Base-by-base conservation (phyloP, 352 stramenopile genomes). In the Phytophthora cryptogea region DNA sequence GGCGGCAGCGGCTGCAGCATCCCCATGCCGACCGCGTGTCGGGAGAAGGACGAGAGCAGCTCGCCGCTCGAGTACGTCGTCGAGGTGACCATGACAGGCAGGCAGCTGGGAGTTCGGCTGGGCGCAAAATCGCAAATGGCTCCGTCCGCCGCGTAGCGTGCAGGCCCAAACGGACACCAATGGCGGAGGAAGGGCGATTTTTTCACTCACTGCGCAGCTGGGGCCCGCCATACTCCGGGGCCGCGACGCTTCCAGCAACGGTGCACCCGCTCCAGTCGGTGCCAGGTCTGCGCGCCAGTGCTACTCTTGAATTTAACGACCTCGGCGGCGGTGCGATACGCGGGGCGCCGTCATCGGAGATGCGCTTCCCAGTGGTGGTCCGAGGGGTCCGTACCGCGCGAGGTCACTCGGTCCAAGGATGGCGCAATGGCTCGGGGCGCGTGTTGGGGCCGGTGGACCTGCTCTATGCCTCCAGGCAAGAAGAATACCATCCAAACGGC, bases 121-220 rank as follows among this genome's bases (percentile, higher is more conserved):
- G 58, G 49, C n/a, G 68, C 63, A 72, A 61, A 72, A 70, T 56
- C 45, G 49, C 58, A 67, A 76, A 72, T 76, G 68, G 36, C 41
- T 59, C 33, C 49, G 10, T 37, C 26, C 27, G 31, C 53, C n/a
- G 13, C 35, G 26, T 39, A 40, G 35, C 36, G 30, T 20, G 14
- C 36, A 46, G 50, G 20, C 20, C 20, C 20, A 23, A 23, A 23
- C 20, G 20, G 33, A 23, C 31, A 47, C 42, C 42, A 53, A 28
- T 59, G 52, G 14, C 35, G 16, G 13, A 14, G 17, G 35, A 40
- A 37, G 32, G 23, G 52, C 54, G 54, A 62, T 55, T 61, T 61
- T 61, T 61, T 23, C 20, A 2, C 20, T 23, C 53, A 54, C 33
- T 13, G 31, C 54, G 54, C 54, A 54, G 44, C 42, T 61, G 53